Base-by-base conservation (phyloP, 1,284 basidiomycete genomes). In the Chalciporus sp. region DNA sequence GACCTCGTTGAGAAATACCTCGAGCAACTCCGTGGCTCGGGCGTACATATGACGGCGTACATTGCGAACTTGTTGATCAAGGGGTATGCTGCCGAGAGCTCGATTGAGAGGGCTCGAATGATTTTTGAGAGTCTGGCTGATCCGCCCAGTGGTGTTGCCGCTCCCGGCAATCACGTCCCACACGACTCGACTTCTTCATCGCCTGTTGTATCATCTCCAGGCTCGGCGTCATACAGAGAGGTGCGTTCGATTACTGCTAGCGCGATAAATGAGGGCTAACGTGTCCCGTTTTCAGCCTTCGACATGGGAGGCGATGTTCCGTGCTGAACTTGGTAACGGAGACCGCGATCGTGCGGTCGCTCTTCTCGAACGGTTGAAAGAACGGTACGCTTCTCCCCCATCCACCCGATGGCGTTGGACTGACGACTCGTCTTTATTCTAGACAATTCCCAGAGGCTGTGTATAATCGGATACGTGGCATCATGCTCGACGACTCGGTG, bases 291-390 rank as follows among this genome's bases (percentile, higher is more conserved):
- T 2, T 62, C n/a, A 92, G 86, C 88, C 91, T 16, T 92, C 90
- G 41, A 92, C 92, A 1, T 95, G 92, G 87, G 94, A 97, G 69
- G 85, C 85, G 6, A 99, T 99, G 94, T 88, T 99, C 59, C 84
- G 92, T 19, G 92, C 92, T 4, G 97, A 99, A 71, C 77, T 98
- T 9, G 84, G 84, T 16, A 83, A 81, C 47, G 93, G 94, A 9
- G 81, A 94, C 60, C 81, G 83, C 16, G 83, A 86, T 40, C 76
- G 79, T 12, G 95, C 94, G 1, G 58, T 82, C n/a, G 80, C 76
- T 2, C 76, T 99, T 0, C 76, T 97, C 17, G 80, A 85, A 49
- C 80, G 93, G 43, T 80, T 98, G 65, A 85, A 87, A 72, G 78
- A 83, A 59, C 82, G 94, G 88, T 86, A 62, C 33, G 80, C 74